These are phyloP conservation scores for Aureococcus anophagefferens DNA, from an alignment of 108 stramenopile genomes.

Conservation along the genomic window DNA sequence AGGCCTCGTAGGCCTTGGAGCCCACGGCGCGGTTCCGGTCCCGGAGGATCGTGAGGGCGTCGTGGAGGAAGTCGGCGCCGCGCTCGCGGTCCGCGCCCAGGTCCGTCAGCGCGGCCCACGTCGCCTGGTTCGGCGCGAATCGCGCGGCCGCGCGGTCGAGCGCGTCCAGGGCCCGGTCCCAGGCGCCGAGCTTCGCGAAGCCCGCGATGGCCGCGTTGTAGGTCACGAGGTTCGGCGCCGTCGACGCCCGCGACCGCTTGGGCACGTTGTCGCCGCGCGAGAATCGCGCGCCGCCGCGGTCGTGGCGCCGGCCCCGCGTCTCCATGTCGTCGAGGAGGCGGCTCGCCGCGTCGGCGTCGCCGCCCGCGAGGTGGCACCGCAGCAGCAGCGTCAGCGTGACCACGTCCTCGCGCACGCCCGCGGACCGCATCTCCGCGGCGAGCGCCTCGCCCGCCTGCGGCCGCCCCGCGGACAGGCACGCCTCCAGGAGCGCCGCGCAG, in stretches of 20 bases:
- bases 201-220: slow-evolving; percentile 12
- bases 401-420: background rate
- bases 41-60: background rate
- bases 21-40: background rate
- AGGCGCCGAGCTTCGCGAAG: slow-evolving; percentile 1
- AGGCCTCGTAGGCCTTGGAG: background rate
- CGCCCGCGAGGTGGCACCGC: background rate
- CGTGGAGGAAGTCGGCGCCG: background rate
- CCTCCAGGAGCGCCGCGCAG: background rate
- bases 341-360: background rate
- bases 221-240: background rate
- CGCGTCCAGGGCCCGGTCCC: background rate
- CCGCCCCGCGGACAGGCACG: background rate
- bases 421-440: slow-evolving; percentile 57
- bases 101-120: background rate
- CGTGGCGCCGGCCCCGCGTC: too few relatives aligned
- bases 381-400: background rate
- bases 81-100: background rate
- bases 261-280: background rate
- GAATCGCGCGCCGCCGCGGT: too few relatives aligned
- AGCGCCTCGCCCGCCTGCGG: slow-evolving; percentile 22
- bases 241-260: too few relatives aligned
- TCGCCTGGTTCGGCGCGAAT: background rate
- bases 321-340: background rate
- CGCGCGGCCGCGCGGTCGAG: background rate